These are phyloP conservation scores for Wallacemonas sp. DNA, from an alignment of 208 protist genomes.

Conservation along the genomic window DNA sequence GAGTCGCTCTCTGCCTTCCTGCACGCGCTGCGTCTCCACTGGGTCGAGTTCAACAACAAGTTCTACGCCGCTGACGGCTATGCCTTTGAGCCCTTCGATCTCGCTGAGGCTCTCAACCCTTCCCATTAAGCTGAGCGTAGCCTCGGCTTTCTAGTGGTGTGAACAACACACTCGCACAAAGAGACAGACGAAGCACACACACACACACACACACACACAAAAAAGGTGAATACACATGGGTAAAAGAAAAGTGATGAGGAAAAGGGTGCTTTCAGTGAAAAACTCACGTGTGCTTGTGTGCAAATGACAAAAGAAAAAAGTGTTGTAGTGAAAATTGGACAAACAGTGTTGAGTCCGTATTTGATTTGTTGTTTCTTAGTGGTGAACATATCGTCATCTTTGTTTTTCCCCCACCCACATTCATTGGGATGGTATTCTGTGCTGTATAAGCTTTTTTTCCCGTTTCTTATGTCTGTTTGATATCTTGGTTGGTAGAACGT, in stretches of 20 bases:
- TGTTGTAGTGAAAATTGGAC: no score
- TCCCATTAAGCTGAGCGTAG: background rate
- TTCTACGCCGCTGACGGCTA: constrained; percentile 96
- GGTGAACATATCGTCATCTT: background rate
- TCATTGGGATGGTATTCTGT: no score
- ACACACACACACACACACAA: background rate
- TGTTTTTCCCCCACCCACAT: no score
- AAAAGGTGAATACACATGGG: background rate
- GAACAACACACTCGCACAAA: constrained; percentile 27
- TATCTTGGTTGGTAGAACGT: no score
- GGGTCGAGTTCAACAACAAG: constrained; percentile 98
- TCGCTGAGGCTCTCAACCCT: constrained; percentile 58
- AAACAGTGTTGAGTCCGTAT: no score
- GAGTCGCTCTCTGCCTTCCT: constrained; percentile 99
- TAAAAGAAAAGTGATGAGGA: background rate
- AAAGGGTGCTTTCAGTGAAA: background rate
- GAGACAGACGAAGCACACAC: constrained; percentile 9
- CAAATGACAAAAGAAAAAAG: no score
- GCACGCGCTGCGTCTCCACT: constrained; percentile 98
- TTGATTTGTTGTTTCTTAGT: no score
- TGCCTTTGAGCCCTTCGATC: constrained; percentile 91
- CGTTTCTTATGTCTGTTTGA: no score
- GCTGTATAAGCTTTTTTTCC: no score
- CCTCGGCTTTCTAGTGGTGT: background rate
- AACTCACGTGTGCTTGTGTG: no score